phyloP scores from a whole-genome alignment of 176 grass and related monocot genomes.

The Eragrostis curvula region DNA sequence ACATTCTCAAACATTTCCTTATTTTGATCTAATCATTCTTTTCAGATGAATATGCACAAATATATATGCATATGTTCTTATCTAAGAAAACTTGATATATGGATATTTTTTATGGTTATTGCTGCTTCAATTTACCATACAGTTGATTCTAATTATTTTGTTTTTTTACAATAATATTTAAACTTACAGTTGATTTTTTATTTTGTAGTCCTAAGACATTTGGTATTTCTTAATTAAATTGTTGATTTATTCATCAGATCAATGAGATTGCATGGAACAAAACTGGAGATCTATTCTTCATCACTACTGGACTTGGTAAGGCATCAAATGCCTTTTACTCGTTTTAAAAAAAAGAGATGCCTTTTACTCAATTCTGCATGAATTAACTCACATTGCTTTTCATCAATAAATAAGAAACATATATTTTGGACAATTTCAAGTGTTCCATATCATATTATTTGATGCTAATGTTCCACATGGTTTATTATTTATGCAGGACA shows the following conservation, averaged over 20 bases:
- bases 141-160: background rate
- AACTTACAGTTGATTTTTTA: no score
- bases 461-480: conserved; percentile 8
- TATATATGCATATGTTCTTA: conserved; percentile 10
- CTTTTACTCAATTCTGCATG: conserved; percentile 13
- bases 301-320: conserved; percentile 95
- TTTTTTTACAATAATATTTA: conserved; percentile 25
- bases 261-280: conserved; percentile 99
- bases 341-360: no score
- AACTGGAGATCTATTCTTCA: conserved; percentile 98
- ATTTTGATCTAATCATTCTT: conserved; percentile 10
- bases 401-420: conserved; percentile 25
- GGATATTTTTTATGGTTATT: conserved; percentile 28
- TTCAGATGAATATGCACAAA: conserved; percentile 18
- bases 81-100: conserved; percentile 18
- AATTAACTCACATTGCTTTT: conserved; percentile 10
- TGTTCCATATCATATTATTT: conserved; percentile 12
- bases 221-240: no score
- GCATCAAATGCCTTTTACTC: conserved; percentile 3
- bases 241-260: conserved; percentile 68
- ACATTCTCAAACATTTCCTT: conserved; percentile 22
- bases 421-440: conserved; percentile 20
- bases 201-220: no score
- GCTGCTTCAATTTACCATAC: conserved; percentile 32
- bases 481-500: conserved; percentile 64